Evolutionary conservation across 176 grass and related monocot species (phyloP), one percentile per base, ranked within the genome.

Genomic region (Triticum turgidum): DNA sequence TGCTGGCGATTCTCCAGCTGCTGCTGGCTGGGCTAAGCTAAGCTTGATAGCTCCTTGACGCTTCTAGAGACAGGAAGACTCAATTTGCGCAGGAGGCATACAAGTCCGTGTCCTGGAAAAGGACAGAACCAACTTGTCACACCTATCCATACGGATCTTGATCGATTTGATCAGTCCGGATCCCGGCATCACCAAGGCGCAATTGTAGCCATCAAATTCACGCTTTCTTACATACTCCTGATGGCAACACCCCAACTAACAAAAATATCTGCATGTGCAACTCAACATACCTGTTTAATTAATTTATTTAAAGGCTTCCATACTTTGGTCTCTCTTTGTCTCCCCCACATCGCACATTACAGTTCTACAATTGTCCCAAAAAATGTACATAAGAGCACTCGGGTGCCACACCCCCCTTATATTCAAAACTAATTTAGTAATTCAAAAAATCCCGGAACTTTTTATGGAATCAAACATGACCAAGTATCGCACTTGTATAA

Each of bases 1-100:
- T 91, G 81, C 69, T 42, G 85, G 75, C 56, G 64, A 45, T 87
- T 91, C 49, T 76, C 89, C 76, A 81, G 63, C 77, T 91, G 69
- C 25, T 7, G 56, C n/a, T 83, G 22, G 2, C 45, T 37, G 45
- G 73, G 73, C 22, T 32, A 74, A 61, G 61, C 61, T 69, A 56
- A 85, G 34, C 45, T 86, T 83, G 56, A 78, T 86, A 52, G 66
- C 75, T 51, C 66, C 34, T 49, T 42, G 21, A n/a, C 71, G 32
- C 59, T 44, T 15, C 21, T 73, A 69, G 41, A 12, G 69, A 81
- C 69, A 75, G 65, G 65, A 32, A 68, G 41, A 44, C 59, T 61
- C 45, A 37, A 76, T 87, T 84, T 12, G 49, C 63, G 34, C 24
- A 9, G 35, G 86, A 75, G 24, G 24, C 34, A 45, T 77, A 61